A percentile compares a stretch with the other conserved stretches of the same genome.
Conservation (phyloP, 176 grass and related monocot genomes). For the Pharus latifolius region DNA sequence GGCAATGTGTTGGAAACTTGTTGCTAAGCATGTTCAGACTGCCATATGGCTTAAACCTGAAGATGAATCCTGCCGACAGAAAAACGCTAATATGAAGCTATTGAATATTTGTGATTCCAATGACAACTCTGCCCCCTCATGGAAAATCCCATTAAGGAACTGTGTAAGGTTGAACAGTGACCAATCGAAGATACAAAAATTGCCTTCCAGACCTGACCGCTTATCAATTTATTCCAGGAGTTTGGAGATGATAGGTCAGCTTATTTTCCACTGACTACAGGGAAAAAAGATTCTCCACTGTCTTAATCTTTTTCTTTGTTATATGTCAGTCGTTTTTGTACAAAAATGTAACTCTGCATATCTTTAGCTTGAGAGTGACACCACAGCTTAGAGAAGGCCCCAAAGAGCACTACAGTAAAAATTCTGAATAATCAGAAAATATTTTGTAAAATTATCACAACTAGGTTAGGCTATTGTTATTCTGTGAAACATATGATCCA, state of each 20-base stretch:
- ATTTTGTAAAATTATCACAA: not conserved
- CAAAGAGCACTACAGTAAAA: not conserved
- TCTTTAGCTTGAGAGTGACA: not conserved
- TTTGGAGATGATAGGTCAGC: constrained; percentile 84
- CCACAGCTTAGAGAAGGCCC: not conserved
- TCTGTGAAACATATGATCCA: not conserved
- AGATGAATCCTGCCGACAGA: constrained; percentile 51
- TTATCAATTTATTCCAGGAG: constrained; percentile 77
- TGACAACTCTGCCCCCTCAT: constrained; percentile 49
- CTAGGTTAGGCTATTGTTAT: not conserved
- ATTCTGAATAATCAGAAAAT: not conserved
- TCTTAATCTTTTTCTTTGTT: not conserved
- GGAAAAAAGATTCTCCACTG: not conserved
- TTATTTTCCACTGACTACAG: constrained; percentile 11
- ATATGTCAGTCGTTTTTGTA: not conserved
- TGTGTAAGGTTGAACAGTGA: constrained; percentile 52
- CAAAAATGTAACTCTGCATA: not conserved
- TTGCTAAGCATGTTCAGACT: constrained; percentile 82
- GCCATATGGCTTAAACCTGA: constrained; percentile 92
- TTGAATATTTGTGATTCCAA: constrained; percentile 47
- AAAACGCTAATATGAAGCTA: constrained; percentile 61
- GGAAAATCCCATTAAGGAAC: constrained; percentile 70
- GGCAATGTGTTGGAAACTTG: constrained; percentile 92
- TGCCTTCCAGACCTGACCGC: constrained; percentile 59
- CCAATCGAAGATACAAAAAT: constrained; percentile 40